Conservation (phyloP, 805 yeast genomes). For the Monosporozyma unispora region DNA sequence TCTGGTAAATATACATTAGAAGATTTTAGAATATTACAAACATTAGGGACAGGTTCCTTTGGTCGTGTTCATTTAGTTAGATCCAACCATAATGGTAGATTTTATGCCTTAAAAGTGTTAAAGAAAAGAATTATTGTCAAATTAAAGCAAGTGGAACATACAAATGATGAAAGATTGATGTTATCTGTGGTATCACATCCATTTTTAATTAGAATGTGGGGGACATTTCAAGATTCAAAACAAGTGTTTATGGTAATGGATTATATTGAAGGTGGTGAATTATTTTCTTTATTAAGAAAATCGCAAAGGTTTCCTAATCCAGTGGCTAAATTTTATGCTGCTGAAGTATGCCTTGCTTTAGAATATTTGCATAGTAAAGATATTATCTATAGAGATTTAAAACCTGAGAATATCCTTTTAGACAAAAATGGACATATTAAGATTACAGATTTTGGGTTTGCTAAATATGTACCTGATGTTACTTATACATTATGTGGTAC, state of each 20-base stretch:
- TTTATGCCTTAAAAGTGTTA: constrained; percentile 83
- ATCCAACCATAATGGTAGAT: constrained; percentile 82
- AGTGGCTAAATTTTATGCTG: constrained; percentile 93
- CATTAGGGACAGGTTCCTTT: constrained; percentile 92
- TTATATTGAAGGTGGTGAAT: constrained; percentile 92
- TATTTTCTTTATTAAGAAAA: constrained; percentile 75
- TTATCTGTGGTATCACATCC: constrained; percentile 83
- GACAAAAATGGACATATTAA: constrained; percentile 88
- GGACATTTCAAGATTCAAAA: constrained; percentile 83
- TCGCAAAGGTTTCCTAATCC: constrained; percentile 91
- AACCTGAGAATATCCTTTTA: constrained; percentile 84
- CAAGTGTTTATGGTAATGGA: constrained; percentile 94
- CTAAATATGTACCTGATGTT: constrained; percentile 84
- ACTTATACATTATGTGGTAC: constrained; percentile 94
- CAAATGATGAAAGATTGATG: constrained; percentile 90
- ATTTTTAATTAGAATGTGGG: constrained; percentile 91
- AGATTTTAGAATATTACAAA: constrained; percentile 78
- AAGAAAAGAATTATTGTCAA: constrained; percentile 81
- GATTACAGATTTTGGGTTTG: constrained; percentile 90
- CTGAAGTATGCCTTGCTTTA: constrained; percentile 77
- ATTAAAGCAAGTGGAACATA: constrained; percentile 92
- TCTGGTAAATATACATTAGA: constrained; percentile 71
- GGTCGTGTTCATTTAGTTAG: constrained; percentile 89
- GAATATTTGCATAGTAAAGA: constrained; percentile 81
- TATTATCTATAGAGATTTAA: constrained; percentile 83